Conservation (phyloP, 768 basidiomycete species). For the Xerocomus brunneocitrinus region DNA sequence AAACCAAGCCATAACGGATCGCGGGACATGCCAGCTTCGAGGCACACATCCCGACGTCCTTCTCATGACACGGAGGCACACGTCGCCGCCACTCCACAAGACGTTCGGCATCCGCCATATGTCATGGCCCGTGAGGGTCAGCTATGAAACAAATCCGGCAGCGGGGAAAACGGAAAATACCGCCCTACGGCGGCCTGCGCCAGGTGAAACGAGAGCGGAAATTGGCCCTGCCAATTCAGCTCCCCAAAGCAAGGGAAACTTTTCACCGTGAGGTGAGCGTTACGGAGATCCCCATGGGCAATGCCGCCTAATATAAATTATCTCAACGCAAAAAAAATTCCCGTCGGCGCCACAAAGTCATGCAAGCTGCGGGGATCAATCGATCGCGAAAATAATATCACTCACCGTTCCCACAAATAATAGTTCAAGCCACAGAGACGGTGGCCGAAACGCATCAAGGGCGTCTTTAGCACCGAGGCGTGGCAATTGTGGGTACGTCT, state of each 20-base stretch:
- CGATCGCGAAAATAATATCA: neutral
- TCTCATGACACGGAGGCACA: neutral
- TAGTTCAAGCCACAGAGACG: neutral
- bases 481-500: neutral
- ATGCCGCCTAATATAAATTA: neutral
- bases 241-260: neutral
- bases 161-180: neutral
- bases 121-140: neutral
- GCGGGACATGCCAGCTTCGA: neutral
- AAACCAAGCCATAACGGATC: neutral
- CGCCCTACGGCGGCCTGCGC: neutral
- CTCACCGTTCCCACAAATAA: neutral
- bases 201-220: neutral
- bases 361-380: neutral
- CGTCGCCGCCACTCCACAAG: neutral
- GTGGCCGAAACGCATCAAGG: neutral
- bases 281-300: neutral
- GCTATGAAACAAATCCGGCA: conserved; percentile 3
- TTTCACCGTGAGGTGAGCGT: neutral
- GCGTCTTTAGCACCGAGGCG: neutral
- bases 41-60: neutral
- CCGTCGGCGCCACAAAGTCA: neutral
- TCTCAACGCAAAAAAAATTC: neutral
- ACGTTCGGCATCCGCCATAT: neutral
- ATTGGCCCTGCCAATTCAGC: neutral